Conservation (phyloP, 1,284 basidiomycete species). For the Caloboletus inedulis region DNA sequence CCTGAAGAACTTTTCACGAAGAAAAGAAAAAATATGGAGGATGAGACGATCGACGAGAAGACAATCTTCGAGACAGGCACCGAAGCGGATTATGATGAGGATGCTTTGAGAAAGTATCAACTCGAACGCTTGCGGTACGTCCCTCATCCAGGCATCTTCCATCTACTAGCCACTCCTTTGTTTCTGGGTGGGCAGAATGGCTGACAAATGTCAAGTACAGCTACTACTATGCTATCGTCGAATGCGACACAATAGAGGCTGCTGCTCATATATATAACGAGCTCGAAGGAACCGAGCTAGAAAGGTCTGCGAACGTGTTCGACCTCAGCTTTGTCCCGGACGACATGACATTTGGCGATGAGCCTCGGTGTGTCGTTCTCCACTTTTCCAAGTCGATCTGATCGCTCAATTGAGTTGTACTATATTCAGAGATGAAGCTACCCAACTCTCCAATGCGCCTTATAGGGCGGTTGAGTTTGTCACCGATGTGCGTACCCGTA, state of each 20-base stretch:
- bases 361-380: constrained; percentile 54
- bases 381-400: not conserved
- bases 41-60: constrained; percentile 60
- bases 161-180: not conserved
- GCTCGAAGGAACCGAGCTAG: constrained; percentile 93
- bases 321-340: constrained; percentile 94
- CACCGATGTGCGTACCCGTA: constrained; percentile 70
- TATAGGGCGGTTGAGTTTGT: constrained; percentile 90
- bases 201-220: constrained; percentile 40
- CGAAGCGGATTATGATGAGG: constrained; percentile 80
- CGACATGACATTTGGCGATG: constrained; percentile 86
- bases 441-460: constrained; percentile 56
- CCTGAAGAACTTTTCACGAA: constrained; percentile 82
- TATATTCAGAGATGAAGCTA: constrained; percentile 73
- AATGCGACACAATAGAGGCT: constrained; percentile 78
- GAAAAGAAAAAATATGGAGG: constrained; percentile 28
- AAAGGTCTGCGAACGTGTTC: constrained; percentile 95
- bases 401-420: constrained; percentile 1
- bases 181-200: not conserved
- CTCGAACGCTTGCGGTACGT: constrained; percentile 85
- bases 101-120: constrained; percentile 90
- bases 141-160: not conserved
- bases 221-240: constrained; percentile 96
- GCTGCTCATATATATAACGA: constrained; percentile 84
- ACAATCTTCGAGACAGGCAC: constrained; percentile 68